Evolutionary conservation across 139 green algal species (phyloP).

Genomic region (Desmodesmus armatus): DNA sequence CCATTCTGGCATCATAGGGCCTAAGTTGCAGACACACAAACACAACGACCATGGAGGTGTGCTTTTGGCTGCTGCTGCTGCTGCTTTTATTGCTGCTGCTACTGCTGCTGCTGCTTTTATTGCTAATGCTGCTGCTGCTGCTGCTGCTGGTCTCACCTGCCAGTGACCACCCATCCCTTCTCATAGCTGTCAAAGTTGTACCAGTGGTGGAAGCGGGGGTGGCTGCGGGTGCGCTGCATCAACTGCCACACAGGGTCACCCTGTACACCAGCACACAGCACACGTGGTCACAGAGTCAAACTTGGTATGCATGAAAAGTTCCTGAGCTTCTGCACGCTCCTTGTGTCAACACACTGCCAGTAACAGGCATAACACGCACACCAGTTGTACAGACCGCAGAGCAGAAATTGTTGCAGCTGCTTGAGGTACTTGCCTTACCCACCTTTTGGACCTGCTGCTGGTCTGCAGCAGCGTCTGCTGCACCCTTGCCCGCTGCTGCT

Average conservation of each 20-base stretch:
- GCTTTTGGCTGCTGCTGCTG: no score
- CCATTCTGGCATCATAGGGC: no score
- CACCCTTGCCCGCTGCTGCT: not conserved
- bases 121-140: no score
- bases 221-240: constrained; percentile 16
- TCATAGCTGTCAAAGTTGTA: constrained; percentile 40
- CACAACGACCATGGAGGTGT: no score
- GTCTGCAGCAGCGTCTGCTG: not conserved
- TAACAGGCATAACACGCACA: no score
- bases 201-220: constrained; percentile 14
- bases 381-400: no score
- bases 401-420: no score
- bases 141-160: constrained; percentile 8
- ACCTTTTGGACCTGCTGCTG: not conserved
- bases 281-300: not conserved
- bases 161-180: constrained; percentile 36
- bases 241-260: not conserved
- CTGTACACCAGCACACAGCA: constrained; percentile 74
- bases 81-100: not conserved
- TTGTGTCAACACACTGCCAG: no score
- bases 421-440: not conserved
- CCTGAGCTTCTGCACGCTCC: no score
- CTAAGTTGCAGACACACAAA: no score
- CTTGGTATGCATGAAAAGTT: not conserved
- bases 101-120: not conserved